Evolutionary conservation across 108 stramenopile species (phyloP).

Genomic region (Nitzschia sp.): DNA sequence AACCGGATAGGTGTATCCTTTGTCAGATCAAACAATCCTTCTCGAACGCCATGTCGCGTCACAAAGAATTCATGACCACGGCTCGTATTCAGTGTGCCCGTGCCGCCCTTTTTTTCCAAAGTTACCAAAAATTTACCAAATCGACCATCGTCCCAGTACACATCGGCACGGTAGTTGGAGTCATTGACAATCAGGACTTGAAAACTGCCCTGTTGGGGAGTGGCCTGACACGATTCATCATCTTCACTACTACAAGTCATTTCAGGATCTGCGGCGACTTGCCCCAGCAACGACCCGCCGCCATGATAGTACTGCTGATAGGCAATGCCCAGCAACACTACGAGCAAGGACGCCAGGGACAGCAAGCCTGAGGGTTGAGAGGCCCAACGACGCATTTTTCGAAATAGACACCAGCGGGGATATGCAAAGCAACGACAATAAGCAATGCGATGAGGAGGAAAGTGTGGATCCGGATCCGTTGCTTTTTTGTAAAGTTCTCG

Average conservation of each 20-base stretch:
- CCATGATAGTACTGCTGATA: not conserved
- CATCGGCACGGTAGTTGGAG: slow-evolving; percentile 45
- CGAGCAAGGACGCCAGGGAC: no score
- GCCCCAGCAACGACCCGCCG: not conserved
- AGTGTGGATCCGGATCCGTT: no score
- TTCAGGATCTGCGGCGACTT: not conserved
- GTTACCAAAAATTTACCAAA: slow-evolving; percentile 46
- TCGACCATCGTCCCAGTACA: slow-evolving; percentile 63
- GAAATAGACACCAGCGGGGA: no score
- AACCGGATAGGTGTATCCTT: slow-evolving; percentile 27
- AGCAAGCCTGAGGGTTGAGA: no score
- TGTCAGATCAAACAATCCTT: slow-evolving; percentile 47
- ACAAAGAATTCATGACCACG: slow-evolving; percentile 58
- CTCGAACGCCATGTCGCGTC: slow-evolving; percentile 65
- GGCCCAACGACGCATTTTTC: no score
- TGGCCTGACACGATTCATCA: no score
- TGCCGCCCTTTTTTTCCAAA: slow-evolving; percentile 29
- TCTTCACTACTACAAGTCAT: not conserved
- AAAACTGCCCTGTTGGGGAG: not conserved
- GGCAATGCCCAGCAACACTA: not conserved
- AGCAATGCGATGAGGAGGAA: no score
- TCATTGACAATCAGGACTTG: slow-evolving; percentile 12
- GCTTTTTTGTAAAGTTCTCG: no score
- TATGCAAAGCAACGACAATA: no score
- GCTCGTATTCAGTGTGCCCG: slow-evolving; percentile 31